A percentile compares a stretch with the other conserved stretches of the same genome.
Conservation (phyloP, 2,329 filamentous ascomycete species). For the Boeremia exigua region DNA sequence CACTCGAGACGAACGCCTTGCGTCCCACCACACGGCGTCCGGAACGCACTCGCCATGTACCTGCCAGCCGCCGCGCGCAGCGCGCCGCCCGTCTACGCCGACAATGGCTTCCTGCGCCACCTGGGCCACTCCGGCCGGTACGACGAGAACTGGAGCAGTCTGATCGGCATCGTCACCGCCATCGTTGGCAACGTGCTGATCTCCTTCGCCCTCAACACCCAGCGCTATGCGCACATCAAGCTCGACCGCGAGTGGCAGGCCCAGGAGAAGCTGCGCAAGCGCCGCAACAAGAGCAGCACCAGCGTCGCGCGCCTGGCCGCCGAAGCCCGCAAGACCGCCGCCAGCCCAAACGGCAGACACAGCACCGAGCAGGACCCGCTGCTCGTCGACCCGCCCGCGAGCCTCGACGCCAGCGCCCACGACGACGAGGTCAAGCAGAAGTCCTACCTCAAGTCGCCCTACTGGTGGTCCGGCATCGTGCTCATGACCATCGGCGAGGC, state of each 20-base stretch:
- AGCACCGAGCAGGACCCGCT: constrained; percentile 11
- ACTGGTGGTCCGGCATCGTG: constrained; percentile 95
- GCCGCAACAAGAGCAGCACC: constrained; percentile 51
- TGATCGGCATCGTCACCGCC: constrained; percentile 93
- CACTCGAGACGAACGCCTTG: constrained; percentile 26
- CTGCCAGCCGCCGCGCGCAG: constrained; percentile 22
- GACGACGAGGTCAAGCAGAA: constrained; percentile 58
- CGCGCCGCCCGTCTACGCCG: constrained; percentile 22
- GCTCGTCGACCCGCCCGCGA: neutral
- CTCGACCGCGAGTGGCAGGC: constrained; percentile 74
- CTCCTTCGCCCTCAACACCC: constrained; percentile 92
- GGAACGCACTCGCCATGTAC: constrained; percentile 13
- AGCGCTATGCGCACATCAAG: constrained; percentile 91
- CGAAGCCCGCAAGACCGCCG: constrained; percentile 30
- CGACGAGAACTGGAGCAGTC: constrained; percentile 74
- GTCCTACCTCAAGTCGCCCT: constrained; percentile 86
- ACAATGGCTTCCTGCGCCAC: constrained; percentile 16
- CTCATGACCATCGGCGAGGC: constrained; percentile 92
- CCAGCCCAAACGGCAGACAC: constrained; percentile 2
- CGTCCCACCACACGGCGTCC: constrained; percentile 33
- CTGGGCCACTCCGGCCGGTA: constrained; percentile 23
- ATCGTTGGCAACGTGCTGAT: constrained; percentile 94
- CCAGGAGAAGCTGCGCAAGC: constrained; percentile 43
- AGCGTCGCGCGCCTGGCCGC: constrained; percentile 45
- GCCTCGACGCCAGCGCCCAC: neutral